Conservation (phyloP, 2,329 filamentous ascomycete genomes). For the Nemania sp. region DNA sequence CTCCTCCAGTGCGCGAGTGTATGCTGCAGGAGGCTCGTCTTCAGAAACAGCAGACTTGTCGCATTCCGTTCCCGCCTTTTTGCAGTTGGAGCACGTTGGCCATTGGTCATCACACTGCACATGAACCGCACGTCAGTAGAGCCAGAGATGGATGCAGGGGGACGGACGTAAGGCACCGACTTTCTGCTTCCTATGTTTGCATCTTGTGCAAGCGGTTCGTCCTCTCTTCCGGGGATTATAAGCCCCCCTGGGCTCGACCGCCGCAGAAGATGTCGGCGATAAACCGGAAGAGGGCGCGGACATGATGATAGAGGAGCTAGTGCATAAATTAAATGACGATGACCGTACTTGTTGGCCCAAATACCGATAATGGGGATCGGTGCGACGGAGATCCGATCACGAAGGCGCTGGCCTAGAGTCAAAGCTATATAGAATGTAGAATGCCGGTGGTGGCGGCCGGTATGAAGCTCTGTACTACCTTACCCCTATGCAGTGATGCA, state of each 20-base stretch:
- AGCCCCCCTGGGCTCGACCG: constrained; percentile 16
- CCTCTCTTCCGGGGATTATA: constrained; percentile 50
- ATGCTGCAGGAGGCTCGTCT: constrained; percentile 44
- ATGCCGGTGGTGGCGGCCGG: neutral
- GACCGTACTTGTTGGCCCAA: neutral
- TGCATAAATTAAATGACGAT: neutral
- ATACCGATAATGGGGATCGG: neutral
- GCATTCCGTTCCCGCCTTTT: constrained; percentile 47
- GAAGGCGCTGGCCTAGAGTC: neutral
- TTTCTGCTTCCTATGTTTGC: constrained; percentile 51
- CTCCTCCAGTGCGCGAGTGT: constrained; percentile 49
- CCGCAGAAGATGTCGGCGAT: constrained; percentile 20
- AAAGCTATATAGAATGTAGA: neutral
- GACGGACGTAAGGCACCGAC: constrained; percentile 32
- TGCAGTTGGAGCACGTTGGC: constrained; percentile 51
- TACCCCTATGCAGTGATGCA: neutral
- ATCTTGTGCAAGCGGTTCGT: constrained; percentile 50
- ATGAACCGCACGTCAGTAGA: neutral
- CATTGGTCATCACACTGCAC: constrained; percentile 50
- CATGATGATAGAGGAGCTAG: constrained; percentile 12
- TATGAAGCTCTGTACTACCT: neutral
- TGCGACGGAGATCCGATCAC: constrained; percentile 24
- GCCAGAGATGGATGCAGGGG: neutral
- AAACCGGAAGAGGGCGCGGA: constrained; percentile 20
- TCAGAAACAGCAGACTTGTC: constrained; percentile 49